phyloP scores from a whole-genome alignment of 2,329 filamentous ascomycete species.

The Fonsecaea multimorphosa region DNA sequence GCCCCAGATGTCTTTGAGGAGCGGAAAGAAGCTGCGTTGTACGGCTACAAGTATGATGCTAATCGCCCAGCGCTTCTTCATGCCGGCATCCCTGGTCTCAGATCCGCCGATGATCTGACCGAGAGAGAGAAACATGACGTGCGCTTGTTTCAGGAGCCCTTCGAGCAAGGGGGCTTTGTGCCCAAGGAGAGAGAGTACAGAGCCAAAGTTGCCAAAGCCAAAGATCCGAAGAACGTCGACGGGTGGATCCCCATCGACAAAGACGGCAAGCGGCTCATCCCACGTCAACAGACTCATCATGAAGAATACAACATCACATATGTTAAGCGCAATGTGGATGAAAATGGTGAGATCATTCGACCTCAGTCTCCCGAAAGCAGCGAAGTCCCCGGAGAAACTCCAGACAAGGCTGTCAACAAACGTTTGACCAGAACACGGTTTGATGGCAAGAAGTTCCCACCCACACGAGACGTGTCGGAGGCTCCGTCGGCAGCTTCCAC shows the following conservation, averaged over 20 bases:
- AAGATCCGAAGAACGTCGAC: conserved; percentile 46
- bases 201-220: conserved; percentile 48
- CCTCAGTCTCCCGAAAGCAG: conserved; percentile 28
- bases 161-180: conserved; percentile 58
- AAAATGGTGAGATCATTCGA: conserved; percentile 33
- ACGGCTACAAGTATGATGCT: conserved; percentile 64
- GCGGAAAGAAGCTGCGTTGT: conserved; percentile 65
- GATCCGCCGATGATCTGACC: conserved; percentile 34
- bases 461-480: conserved; percentile 37
- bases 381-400: conserved; percentile 27
- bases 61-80: conserved; percentile 44
- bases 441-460: conserved; percentile 37
- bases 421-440: conserved; percentile 36
- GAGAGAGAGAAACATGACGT: conserved; percentile 45
- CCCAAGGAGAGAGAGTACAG: conserved; percentile 51
- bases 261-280: conserved; percentile 41
- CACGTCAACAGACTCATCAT: conserved; percentile 32
- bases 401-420: conserved; percentile 32
- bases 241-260: conserved; percentile 48
- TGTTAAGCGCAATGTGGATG: conserved; percentile 30
- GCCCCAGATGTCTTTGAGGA: conserved; percentile 61
- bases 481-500: conserved; percentile 33
- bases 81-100: conserved; percentile 44
- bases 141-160: conserved; percentile 61
- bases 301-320: conserved; percentile 37